phyloP scores from a whole-genome alignment of 306 rosid genomes.

The Crotalaria pallida region DNA sequence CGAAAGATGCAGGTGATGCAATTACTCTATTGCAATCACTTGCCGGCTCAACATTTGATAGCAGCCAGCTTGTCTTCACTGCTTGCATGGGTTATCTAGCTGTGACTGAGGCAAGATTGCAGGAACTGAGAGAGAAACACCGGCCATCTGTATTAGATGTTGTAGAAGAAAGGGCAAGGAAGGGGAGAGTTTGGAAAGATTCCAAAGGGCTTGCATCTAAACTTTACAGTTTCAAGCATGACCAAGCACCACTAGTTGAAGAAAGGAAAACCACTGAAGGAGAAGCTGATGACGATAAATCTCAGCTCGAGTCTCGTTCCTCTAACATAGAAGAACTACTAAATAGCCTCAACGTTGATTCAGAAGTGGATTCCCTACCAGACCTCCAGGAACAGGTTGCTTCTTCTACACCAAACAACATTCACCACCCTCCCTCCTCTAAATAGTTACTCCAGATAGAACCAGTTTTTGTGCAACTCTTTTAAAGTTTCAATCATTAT shows the following conservation, averaged over 20 bases:
- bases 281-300: conserved; percentile 28
- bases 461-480: conserved; percentile 17
- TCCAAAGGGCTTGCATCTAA: conserved; percentile 86
- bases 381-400: conserved; percentile 90
- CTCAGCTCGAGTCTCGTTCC: conserved; percentile 29
- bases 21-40: conserved; percentile 81
- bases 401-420: conserved; percentile 20
- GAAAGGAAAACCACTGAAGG: conserved; percentile 34
- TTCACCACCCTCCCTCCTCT: conserved; percentile 6
- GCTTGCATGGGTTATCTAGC: conserved; percentile 91
- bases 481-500: conserved; percentile 38
- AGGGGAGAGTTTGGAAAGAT: conserved; percentile 69
- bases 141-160: conserved; percentile 62
- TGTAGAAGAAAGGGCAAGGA: conserved; percentile 65
- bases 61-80: conserved; percentile 90
- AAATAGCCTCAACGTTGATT: conserved; percentile 45
- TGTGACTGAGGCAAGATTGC: conserved; percentile 70
- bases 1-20: conserved; percentile 95
- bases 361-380: conserved; percentile 61
- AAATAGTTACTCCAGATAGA: conserved; percentile 8
- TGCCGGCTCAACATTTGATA: conserved; percentile 85
- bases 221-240: conserved; percentile 84
- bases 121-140: conserved; percentile 74
- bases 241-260: conserved; percentile 44
- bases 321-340: conserved; percentile 56